These are phyloP conservation scores for Nothophytophthora sp. DNA, from an alignment of 352 stramenopile species.

Conservation along the genomic window DNA sequence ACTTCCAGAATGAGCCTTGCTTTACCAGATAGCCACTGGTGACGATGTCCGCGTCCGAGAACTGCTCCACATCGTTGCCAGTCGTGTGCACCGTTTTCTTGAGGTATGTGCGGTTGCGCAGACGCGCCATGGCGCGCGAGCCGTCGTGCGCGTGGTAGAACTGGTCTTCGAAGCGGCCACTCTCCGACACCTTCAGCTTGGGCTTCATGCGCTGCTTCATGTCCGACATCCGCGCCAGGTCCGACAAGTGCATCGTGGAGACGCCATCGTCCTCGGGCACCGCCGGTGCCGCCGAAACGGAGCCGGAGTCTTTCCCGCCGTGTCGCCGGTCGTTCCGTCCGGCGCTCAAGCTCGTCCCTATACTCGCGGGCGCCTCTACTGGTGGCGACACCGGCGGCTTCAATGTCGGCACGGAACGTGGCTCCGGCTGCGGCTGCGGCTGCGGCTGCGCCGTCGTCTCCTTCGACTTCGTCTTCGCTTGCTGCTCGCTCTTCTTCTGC, in stretches of 20 bases:
- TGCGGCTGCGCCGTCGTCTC: background rate
- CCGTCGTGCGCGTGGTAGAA: constrained; percentile 85
- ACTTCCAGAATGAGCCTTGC: constrained; percentile 89
- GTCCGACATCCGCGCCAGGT: constrained; percentile 21
- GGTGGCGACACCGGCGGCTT: constrained; percentile 1
- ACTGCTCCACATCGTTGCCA: constrained; percentile 81
- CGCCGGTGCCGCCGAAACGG: constrained; percentile 15
- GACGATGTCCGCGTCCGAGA: constrained; percentile 85
- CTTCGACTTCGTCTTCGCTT: constrained; percentile 2
- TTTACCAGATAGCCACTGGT: constrained; percentile 82
- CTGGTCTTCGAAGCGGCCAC: constrained; percentile 84
- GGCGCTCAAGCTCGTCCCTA: too few relatives aligned
- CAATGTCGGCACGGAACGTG: constrained; percentile 6
- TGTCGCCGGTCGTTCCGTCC: constrained; percentile 6
- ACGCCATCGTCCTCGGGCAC: constrained; percentile 20
- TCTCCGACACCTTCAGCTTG: constrained; percentile 79
- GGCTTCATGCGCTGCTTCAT: constrained; percentile 45
- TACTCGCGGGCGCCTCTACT: constrained; percentile 7
- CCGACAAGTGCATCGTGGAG: constrained; percentile 14
- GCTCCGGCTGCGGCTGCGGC: constrained; percentile 1
- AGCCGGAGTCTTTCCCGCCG: constrained; percentile 2
- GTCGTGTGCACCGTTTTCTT: constrained; percentile 79
- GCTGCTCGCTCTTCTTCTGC: constrained; percentile 9
- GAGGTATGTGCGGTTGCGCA: constrained; percentile 76
- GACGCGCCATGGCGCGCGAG: constrained; percentile 75